These are phyloP conservation scores for Brassica rapa DNA, from an alignment of 345 rosid genomes.

Conservation along the genomic window DNA sequence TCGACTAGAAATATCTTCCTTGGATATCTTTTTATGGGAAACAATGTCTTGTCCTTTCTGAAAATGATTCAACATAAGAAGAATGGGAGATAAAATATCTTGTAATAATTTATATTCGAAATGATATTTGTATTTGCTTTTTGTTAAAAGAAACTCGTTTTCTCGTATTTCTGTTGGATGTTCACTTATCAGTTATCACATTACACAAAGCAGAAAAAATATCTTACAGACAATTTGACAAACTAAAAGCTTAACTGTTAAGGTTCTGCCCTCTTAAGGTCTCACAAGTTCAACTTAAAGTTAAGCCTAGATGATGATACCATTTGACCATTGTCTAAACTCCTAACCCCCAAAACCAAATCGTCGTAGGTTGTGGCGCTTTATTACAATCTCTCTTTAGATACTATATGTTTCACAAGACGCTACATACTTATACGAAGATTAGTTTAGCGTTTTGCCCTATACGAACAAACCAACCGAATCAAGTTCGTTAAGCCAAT, in stretches of 20 bases:
- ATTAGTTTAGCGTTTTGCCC: not conserved
- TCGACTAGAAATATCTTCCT: slow-evolving; percentile 28
- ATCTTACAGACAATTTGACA: slow-evolving; percentile 28
- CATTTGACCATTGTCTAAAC: slow-evolving; percentile 3
- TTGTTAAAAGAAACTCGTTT: not conserved
- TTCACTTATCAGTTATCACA: slow-evolving; percentile 1
- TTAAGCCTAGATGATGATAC: slow-evolving; percentile 6
- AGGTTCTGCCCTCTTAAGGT: not conserved
- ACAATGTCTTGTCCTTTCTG: slow-evolving; percentile 30
- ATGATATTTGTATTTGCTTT: slow-evolving; percentile 7
- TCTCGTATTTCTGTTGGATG: not conserved
- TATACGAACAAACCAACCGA: not conserved
- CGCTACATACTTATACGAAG: not conserved
- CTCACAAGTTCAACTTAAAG: not conserved
- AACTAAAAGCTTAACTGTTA: slow-evolving; percentile 11
- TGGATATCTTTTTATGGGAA: slow-evolving; percentile 21
- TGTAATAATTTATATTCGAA: not conserved
- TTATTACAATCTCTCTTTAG: not conserved
- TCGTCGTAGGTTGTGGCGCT: not conserved
- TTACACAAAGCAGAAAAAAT: slow-evolving; percentile 3
- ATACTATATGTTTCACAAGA: not conserved
- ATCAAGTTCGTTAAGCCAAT: not conserved
- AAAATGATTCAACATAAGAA: slow-evolving; percentile 16
- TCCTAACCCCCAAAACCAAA: not conserved
- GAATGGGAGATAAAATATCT: slow-evolving; percentile 21